phyloP scores from a whole-genome alignment of 768 basidiomycete genomes.

The Hericium erinaceus region DNA sequence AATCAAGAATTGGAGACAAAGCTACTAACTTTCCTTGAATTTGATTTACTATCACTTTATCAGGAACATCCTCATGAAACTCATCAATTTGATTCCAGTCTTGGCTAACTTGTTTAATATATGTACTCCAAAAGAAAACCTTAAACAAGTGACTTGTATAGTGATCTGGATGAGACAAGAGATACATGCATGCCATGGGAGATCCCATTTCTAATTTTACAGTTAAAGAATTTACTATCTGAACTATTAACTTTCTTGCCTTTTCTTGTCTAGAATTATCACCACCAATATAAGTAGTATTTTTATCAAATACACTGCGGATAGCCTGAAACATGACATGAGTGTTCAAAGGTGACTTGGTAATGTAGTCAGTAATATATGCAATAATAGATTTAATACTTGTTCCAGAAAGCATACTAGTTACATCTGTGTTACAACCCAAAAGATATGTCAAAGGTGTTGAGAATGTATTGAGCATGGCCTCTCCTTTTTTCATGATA shows the following conservation, averaged over 20 bases:
- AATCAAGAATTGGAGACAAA: conserved; percentile 24
- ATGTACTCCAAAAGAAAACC: conserved; percentile 25
- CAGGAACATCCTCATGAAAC: background rate
- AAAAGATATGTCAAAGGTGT: conserved; percentile 25
- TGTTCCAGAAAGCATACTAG: conserved; percentile 30
- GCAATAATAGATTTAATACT: conserved; percentile 28
- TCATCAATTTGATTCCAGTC: conserved; percentile 7
- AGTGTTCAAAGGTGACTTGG: conserved; percentile 30
- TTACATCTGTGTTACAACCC: conserved; percentile 31
- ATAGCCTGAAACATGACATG: conserved; percentile 28
- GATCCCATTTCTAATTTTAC: conserved; percentile 28
- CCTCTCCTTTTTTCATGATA: conserved; percentile 23
- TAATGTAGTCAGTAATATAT: conserved; percentile 36
- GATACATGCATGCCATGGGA: conserved; percentile 28
- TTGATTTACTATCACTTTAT: conserved; percentile 10
- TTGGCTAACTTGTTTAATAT: conserved; percentile 17
- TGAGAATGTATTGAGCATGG: conserved; percentile 28
- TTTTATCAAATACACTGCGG: conserved; percentile 15
- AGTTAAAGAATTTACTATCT: conserved; percentile 28
- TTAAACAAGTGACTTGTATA: conserved; percentile 29
- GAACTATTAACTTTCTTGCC: conserved; percentile 23
- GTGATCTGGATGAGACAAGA: conserved; percentile 28
- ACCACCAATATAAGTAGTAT: conserved; percentile 14
- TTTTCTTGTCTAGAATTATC: conserved; percentile 7
- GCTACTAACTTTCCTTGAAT: conserved; percentile 11